These are phyloP conservation scores for Sicyos baderoa DNA, from an alignment of 306 rosid species.

Conservation along the genomic window DNA sequence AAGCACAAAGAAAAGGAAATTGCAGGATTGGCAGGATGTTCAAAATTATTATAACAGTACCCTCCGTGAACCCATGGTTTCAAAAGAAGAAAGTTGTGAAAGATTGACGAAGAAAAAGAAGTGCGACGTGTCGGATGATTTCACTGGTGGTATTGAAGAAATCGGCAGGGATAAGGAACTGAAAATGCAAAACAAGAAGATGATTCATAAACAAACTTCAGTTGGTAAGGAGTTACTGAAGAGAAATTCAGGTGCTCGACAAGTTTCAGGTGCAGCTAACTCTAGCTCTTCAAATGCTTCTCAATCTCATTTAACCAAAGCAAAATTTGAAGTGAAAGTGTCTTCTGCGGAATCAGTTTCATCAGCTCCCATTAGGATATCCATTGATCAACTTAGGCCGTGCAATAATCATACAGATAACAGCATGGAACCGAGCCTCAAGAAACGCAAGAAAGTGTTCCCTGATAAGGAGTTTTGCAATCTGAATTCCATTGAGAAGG, in stretches of 20 bases:
- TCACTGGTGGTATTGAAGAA: slow-evolving; percentile 23
- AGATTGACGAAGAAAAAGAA: slow-evolving; percentile 42
- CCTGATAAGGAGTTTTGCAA: slow-evolving; percentile 25
- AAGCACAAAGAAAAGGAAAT: slow-evolving; percentile 48
- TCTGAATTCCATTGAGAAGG: slow-evolving; percentile 31
- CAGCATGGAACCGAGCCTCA: slow-evolving; percentile 10
- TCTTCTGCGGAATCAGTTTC: slow-evolving; percentile 76
- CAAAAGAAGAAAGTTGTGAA: slow-evolving; percentile 35
- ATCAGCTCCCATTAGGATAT: slow-evolving; percentile 49
- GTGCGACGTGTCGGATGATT: slow-evolving; percentile 25
- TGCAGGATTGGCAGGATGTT: slow-evolving; percentile 37
- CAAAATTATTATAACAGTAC: slow-evolving; percentile 28
- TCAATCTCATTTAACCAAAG: slow-evolving; percentile 38
- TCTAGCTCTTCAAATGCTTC: slow-evolving; percentile 81
- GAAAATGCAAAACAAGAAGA: slow-evolving; percentile 31
- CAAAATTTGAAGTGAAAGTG: slow-evolving; percentile 41
- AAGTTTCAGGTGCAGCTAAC: slow-evolving; percentile 40
- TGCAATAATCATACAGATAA: slow-evolving; percentile 24
- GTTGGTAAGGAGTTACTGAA: slow-evolving; percentile 33
- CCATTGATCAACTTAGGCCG: slow-evolving; percentile 30
- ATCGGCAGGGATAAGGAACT: slow-evolving; percentile 27
- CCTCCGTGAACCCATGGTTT: slow-evolving; percentile 29
- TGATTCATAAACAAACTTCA: slow-evolving; percentile 27
- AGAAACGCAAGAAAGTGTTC: slow-evolving; percentile 29
- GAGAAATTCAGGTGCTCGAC: slow-evolving; percentile 36